Conservation (phyloP, 441 rosid species). For the Arabidopsis lyrata region DNA sequence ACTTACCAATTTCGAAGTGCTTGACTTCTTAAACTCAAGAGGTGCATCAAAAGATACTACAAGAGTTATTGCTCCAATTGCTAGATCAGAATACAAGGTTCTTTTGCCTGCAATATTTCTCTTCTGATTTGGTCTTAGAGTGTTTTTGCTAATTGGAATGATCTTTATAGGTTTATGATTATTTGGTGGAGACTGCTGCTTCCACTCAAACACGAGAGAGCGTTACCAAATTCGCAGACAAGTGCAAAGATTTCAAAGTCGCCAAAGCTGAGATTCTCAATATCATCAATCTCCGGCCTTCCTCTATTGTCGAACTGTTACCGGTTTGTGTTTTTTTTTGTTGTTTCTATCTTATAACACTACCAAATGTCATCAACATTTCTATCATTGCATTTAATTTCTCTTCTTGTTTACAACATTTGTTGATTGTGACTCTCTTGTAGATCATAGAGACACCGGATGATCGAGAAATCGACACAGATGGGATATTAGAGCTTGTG, state of each 20-base stretch:
- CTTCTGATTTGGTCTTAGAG: background rate
- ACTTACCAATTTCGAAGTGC: conserved; percentile 79
- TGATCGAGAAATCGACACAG: conserved; percentile 17
- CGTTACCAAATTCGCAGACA: conserved; percentile 55
- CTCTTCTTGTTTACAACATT: background rate
- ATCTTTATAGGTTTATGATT: conserved; percentile 73
- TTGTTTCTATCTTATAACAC: background rate
- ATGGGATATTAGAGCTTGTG: conserved; percentile 40
- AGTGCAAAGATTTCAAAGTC: conserved; percentile 61
- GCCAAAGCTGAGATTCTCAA: conserved; percentile 88
- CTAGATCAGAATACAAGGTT: conserved; percentile 78
- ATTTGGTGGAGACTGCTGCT: conserved; percentile 64
- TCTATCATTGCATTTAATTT: background rate
- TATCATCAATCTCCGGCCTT: conserved; percentile 68
- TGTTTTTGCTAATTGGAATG: conserved; percentile 22
- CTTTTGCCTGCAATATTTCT: background rate
- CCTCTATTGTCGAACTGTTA: conserved; percentile 57
- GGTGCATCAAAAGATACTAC: conserved; percentile 79
- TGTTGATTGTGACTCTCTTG: conserved; percentile 5
- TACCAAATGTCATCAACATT: conserved; percentile 11
- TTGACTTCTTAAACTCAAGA: conserved; percentile 67
- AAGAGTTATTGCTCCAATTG: conserved; percentile 67
- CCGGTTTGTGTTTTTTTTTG: conserved; percentile 51
- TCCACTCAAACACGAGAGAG: conserved; percentile 67
- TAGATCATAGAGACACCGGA: conserved; percentile 41